Conservation (phyloP, 805 yeast species). For the Lachancea cidri region DNA sequence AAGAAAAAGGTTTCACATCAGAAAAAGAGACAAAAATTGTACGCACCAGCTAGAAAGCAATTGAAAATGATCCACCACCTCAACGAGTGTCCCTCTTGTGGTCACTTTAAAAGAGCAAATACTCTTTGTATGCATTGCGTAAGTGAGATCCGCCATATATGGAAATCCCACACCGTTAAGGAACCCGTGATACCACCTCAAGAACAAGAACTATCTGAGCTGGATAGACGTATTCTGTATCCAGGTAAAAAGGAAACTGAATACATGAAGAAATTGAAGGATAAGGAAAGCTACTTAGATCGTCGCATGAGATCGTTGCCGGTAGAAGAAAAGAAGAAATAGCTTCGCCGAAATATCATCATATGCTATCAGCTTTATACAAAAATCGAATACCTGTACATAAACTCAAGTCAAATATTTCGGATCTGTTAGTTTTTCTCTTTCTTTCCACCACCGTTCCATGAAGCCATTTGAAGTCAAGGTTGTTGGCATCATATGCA, state of each 20-base stretch:
- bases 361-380: no score
- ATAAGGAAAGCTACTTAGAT: constrained; percentile 51
- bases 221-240: constrained; percentile 61
- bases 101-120: constrained; percentile 84
- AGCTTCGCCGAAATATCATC: no score
- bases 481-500: no score
- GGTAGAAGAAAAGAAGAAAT: constrained; percentile 34
- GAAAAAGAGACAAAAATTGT: constrained; percentile 76
- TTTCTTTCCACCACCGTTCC: no score
- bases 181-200: constrained; percentile 24
- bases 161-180: constrained; percentile 44
- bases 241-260: constrained; percentile 62
- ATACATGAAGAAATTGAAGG: constrained; percentile 41
- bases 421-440: no score
- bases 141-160: constrained; percentile 66
- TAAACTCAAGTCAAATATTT: no score
- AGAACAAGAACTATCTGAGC: constrained; percentile 41
- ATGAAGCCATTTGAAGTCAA: no score
- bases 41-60: constrained; percentile 80
- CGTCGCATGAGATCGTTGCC: constrained; percentile 54
- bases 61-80: constrained; percentile 68
- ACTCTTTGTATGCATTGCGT: constrained; percentile 92
- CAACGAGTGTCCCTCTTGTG: constrained; percentile 93
- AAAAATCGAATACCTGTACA: neutral
- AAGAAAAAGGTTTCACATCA: constrained; percentile 88